These are phyloP conservation scores for Macroventuria anomochaeta DNA, from an alignment of 2,329 filamentous ascomycete species.

Conservation along the genomic window DNA sequence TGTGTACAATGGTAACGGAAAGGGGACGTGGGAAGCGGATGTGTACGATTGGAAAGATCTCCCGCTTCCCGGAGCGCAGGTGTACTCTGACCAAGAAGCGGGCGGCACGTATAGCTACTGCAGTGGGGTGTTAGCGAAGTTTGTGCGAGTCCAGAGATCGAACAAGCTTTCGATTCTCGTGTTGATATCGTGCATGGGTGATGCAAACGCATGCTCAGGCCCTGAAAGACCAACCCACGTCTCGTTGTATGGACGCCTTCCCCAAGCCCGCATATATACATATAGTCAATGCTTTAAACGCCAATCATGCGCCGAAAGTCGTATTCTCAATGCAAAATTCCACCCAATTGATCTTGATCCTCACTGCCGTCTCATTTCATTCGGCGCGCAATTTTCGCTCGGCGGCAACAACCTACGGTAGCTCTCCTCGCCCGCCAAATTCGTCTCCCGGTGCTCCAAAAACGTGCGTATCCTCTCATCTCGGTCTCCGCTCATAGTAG, in stretches of 20 bases:
- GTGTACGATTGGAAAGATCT: slow-evolving; percentile 90
- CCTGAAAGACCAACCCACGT: slow-evolving; percentile 18
- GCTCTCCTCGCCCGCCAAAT: slow-evolving; percentile 52
- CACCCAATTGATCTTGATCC: not conserved
- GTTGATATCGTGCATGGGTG: not conserved
- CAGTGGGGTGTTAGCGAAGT: slow-evolving; percentile 38
- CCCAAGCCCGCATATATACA: no score
- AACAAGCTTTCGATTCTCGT: not conserved
- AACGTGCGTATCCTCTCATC: slow-evolving; percentile 75
- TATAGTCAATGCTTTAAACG: slow-evolving; percentile 11
- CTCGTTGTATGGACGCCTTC: slow-evolving; percentile 4
- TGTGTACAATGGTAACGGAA: slow-evolving; percentile 75
- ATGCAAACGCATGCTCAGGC: slow-evolving; percentile 10
- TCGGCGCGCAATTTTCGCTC: slow-evolving; percentile 55
- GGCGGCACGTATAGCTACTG: slow-evolving; percentile 83
- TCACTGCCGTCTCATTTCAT: slow-evolving; percentile 45
- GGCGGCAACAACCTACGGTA: slow-evolving; percentile 55
- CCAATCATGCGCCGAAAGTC: not conserved
- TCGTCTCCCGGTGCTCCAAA: slow-evolving; percentile 61
- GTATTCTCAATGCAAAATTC: not conserved
- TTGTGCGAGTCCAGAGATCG: not conserved
- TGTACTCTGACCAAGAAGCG: slow-evolving; percentile 67
- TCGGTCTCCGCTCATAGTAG: slow-evolving; percentile 57
- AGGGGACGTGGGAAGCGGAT: slow-evolving; percentile 78
- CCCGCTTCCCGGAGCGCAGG: slow-evolving; percentile 70